Base-by-base conservation (phyloP, 805 yeast species). In the Candida xiaguanensis region DNA sequence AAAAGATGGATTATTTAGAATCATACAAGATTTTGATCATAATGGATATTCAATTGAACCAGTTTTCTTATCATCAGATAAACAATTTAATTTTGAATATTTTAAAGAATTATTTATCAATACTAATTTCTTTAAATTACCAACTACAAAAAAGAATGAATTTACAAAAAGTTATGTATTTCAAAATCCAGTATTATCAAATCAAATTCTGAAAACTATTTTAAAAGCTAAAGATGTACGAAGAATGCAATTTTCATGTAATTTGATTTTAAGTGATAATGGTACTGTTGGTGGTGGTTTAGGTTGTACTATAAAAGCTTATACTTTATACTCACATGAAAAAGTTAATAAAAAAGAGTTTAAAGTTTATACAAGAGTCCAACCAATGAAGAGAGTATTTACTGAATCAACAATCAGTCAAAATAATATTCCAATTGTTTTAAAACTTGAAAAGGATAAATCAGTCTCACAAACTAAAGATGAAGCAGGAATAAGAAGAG, bases 281-380 rank as follows among this genome's bases (percentile, higher is more conserved):
- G 60, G 65, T 0, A 55, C 51, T 2, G 36, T 52, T 3, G 63
- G 60, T 12, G 70, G 70, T 5, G 43, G 43, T 2, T 40, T 90
- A 14, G 66, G 70, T 0, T 73, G 91, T 34, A 83, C 88, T 0
- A 70, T 90, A 1, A 77, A 75, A 47, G 97, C 95, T 0, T 85
- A 78, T 51, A 61, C 82, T 0, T 67, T 85, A n/a, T 75, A 73
- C 44, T 66, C 70, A 6, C 78, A 76, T 38, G 82, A 80, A 42
- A 72, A 66, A 30, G 25, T 36, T 4, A 51, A 77, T 0, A 67
- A 72, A 14, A 61, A 73, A 11, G 42, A 35, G 12, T 34, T 45
- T 8, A 24, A 32, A 20, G 35, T 40, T 23, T 40, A 42, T 31
- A 42, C 40, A 3, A 55, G 59, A 11, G 43, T 36, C 33, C 45